A percentile compares a stretch with the other conserved stretches of the same genome.
Evolutionary conservation across 164 flowering plant species (phyloP).

Genomic region (Stephania japonica): DNA sequence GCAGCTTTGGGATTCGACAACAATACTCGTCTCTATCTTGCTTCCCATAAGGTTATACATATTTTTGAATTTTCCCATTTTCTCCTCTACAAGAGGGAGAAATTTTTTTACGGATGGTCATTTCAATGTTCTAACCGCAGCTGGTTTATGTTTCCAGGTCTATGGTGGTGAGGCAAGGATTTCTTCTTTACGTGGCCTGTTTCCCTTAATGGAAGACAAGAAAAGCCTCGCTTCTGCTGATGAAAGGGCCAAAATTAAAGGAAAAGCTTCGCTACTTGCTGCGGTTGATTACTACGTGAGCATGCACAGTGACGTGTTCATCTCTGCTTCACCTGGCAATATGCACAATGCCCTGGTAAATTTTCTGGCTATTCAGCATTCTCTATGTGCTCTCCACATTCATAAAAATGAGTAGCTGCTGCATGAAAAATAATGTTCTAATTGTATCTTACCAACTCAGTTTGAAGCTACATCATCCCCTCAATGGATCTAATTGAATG

Average conservation of each 20-base stretch:
- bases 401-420: neutral
- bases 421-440: neutral
- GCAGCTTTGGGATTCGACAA: constrained; percentile 92
- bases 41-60: constrained; percentile 81
- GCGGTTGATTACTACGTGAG: constrained; percentile 91
- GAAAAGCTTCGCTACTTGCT: constrained; percentile 90
- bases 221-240: constrained; percentile 80
- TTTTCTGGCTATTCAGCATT: constrained; percentile 6
- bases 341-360: constrained; percentile 99
- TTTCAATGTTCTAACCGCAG: neutral
- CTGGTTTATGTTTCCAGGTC: constrained; percentile 41
- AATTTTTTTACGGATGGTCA: neutral
- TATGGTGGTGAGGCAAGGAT: constrained; percentile 98
- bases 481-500: neutral
- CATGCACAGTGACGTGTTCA: constrained; percentile 94
- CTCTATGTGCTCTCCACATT: neutral
- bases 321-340: constrained; percentile 98
- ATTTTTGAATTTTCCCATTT: neutral
- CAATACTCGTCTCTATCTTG: constrained; percentile 87
- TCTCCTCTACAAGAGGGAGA: neutral
- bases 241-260: constrained; percentile 61
- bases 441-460: neutral
- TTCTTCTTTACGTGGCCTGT: constrained; percentile 55
- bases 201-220: constrained; percentile 91
- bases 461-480: neutral